phyloP scores from a whole-genome alignment of 2,329 filamentous ascomycete species.

The Talaromyces sp. region DNA sequence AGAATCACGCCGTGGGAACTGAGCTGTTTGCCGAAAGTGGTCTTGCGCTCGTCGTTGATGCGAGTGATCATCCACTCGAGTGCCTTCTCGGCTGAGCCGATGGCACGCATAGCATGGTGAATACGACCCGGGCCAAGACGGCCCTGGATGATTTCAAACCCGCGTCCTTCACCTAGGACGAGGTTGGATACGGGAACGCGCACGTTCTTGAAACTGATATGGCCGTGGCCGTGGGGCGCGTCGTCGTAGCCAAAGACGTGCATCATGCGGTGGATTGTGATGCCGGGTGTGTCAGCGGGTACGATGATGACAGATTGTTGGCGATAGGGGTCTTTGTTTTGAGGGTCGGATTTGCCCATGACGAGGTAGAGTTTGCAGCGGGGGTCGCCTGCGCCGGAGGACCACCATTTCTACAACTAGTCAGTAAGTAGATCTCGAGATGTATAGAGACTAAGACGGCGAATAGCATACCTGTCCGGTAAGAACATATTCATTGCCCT shows the following conservation, averaged over 20 bases:
- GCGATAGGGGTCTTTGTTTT: constrained; percentile 72
- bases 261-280: constrained; percentile 92
- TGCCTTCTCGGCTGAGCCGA: constrained; percentile 85
- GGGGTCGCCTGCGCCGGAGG: constrained; percentile 87
- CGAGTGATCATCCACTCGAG: constrained; percentile 93
- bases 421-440: constrained; percentile 10
- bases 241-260: constrained; percentile 95
- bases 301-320: constrained; percentile 95
- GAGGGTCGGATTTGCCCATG: constrained; percentile 86
- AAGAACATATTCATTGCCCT: constrained; percentile 84
- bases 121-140: constrained; percentile 93
- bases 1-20: constrained; percentile 90
- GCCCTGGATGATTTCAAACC: constrained; percentile 98
- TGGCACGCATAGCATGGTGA: constrained; percentile 94
- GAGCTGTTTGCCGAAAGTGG: constrained; percentile 83
- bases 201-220: constrained; percentile 85
- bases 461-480: constrained; percentile 67
- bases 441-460: not conserved
- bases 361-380: constrained; percentile 92
- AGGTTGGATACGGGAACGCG: constrained; percentile 80
- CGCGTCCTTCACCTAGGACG: constrained; percentile 86
- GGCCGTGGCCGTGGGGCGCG: constrained; percentile 95
- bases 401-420: constrained; percentile 87
- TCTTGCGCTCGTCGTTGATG: constrained; percentile 88
- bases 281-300: constrained; percentile 72